Evolutionary conservation across 1,284 basidiomycete genomes (phyloP).

Genomic region (Inonotus obliquus): DNA sequence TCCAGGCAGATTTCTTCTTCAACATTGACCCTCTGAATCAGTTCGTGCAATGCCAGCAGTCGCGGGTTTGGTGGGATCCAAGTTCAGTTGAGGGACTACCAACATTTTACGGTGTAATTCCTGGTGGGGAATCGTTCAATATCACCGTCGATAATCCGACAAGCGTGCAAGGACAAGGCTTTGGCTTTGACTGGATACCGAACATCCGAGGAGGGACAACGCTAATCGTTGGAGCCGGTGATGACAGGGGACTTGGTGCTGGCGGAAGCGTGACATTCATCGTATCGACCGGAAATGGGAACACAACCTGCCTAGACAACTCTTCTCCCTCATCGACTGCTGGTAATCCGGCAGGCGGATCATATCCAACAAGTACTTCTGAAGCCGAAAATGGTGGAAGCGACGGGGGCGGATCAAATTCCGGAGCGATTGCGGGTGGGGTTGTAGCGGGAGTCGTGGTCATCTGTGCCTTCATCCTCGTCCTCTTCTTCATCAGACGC

Average conservation of each 20-base stretch:
- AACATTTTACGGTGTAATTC: conserved; percentile 67
- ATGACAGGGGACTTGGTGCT: conserved; percentile 57
- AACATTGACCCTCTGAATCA: conserved; percentile 54
- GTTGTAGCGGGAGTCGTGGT: conserved; percentile 57
- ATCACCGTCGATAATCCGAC: conserved; percentile 48
- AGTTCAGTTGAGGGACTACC: conserved; percentile 47
- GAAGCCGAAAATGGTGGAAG: conserved; percentile 20
- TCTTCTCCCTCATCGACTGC: conserved; percentile 70
- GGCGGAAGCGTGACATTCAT: conserved; percentile 59
- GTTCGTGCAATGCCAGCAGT: conserved; percentile 55
- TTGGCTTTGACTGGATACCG: conserved; percentile 66
- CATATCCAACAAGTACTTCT: conserved; percentile 53
- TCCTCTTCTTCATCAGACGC: conserved; percentile 48
- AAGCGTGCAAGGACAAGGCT: conserved; percentile 40
- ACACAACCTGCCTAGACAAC: conserved; percentile 49
- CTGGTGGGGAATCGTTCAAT: conserved; percentile 69
- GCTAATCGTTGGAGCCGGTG: conserved; percentile 60
- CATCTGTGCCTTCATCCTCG: conserved; percentile 39
- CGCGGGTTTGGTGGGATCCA: conserved; percentile 60
- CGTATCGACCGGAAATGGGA: conserved; percentile 45
- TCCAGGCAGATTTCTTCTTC: conserved; percentile 54
- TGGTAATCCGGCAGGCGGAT: conserved; percentile 70
- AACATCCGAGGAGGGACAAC: conserved; percentile 58
- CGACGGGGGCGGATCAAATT: conserved; percentile 36
- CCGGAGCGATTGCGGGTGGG: conserved; percentile 64